Base-by-base conservation (phyloP, 2,329 filamentous ascomycete genomes). In the Colletotrichum neosansevieriae region DNA sequence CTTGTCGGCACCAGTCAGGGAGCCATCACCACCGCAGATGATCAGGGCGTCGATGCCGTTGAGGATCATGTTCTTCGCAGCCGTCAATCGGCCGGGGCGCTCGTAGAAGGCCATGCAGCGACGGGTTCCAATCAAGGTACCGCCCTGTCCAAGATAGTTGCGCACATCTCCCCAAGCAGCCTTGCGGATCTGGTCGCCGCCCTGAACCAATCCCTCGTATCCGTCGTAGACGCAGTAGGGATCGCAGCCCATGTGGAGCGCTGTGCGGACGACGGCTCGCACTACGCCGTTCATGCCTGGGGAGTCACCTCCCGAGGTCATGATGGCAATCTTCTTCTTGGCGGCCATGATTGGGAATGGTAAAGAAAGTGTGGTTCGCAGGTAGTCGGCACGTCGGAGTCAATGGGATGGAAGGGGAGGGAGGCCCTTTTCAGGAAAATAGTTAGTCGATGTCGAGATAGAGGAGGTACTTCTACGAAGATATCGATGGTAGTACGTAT, bases 21-120 rank as follows among this genome's bases (percentile, higher is more conserved):
- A 97, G 71, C 96, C 96, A 78, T 99, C 96, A 83, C 96, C 96
- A 78, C 96, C 96, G 79, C 95, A 98, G 77, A 99, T 97, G 75
- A 99, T 92, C 74, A 99, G 86, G 61, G 96, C 96, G 78, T 99
- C 94, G 73, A 99, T 98, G 76, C 96, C 96, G 73, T 93, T 90
- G 69, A 94, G 80, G 47, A 99, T 88, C 90, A 99, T 91, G 84
- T 99, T 98, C 85, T 95, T 97, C 67, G 96, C 96, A 2, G 94
- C 96, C 61, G 85, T 87, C 69, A 97, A 81, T 72, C 96, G 91
- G 17, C 96, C 96, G 34, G 91, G 84, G 53, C 96, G 91, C 80
- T 98, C 92, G 81, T 92, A 95, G 83, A 99, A 99, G 64, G 89
- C 90, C 89, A 92, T 93, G 84, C 94, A 97, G 71, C 96, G 88